Evolutionary conservation across 1,284 basidiomycete species (phyloP).

Genomic region (Boletus austroedulis): DNA sequence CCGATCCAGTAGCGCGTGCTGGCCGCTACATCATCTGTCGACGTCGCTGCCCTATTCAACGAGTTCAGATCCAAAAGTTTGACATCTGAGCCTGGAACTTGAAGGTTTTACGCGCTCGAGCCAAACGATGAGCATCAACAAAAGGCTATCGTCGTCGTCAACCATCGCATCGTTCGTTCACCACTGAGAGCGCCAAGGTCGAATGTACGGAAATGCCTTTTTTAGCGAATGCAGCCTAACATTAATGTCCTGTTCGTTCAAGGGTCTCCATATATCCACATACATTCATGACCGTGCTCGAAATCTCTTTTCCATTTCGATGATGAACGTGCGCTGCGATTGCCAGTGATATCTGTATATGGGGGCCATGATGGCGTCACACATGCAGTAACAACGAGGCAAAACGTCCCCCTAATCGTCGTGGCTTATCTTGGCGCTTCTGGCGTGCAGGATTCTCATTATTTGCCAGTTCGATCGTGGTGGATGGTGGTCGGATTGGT

Average conservation of each 20-base stretch:
- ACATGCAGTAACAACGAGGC: constrained; percentile 4
- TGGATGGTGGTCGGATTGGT: neutral
- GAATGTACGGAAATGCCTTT: neutral
- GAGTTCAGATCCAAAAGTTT: neutral
- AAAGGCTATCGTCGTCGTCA: constrained; percentile 1
- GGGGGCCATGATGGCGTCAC: neutral
- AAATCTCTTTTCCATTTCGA: too few relatives aligned
- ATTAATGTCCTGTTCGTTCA: too few relatives aligned
- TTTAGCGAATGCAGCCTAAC: neutral
- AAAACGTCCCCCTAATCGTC: neutral
- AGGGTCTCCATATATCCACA: too few relatives aligned
- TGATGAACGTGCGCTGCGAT: neutral
- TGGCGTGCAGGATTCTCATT: neutral
- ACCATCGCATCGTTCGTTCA: neutral
- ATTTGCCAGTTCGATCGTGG: neutral
- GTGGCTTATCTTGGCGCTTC: neutral
- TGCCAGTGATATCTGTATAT: neutral
- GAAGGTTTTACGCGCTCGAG: neutral
- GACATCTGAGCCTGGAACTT: neutral
- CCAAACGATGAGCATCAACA: neutral
- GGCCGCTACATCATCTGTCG: neutral
- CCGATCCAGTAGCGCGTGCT: neutral
- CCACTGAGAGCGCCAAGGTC: neutral
- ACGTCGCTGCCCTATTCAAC: neutral
- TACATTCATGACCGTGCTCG: too few relatives aligned